These are phyloP conservation scores for Populus ilicifolia DNA, from an alignment of 345 rosid genomes.

Conservation along the genomic window DNA sequence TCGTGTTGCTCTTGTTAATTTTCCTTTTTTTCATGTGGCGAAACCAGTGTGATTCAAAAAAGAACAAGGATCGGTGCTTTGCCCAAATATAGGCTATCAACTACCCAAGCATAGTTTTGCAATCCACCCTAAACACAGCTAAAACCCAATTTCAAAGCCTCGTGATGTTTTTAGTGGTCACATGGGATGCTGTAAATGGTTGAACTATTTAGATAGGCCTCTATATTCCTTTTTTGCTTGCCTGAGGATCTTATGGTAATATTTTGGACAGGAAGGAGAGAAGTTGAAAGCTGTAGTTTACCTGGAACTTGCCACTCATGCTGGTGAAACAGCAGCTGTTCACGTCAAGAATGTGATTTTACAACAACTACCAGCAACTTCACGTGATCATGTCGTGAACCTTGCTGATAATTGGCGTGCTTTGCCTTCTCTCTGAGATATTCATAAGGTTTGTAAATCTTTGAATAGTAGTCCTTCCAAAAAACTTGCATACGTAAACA, in stretches of 20 bases:
- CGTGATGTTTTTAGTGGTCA: neutral
- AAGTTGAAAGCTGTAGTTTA: slow-evolving; percentile 70
- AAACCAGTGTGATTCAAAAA: neutral
- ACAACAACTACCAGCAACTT: slow-evolving; percentile 58
- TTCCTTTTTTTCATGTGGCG: neutral
- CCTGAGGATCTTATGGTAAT: slow-evolving; percentile 1
- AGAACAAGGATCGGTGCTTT: neutral
- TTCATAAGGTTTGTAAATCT: neutral
- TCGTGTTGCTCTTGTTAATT: neutral
- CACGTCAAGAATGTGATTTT: slow-evolving; percentile 67
- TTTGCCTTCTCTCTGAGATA: slow-evolving; percentile 17
- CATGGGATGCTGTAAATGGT: neutral
- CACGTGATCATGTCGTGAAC: slow-evolving; percentile 45
- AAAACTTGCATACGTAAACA: neutral
- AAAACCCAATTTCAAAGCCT: neutral
- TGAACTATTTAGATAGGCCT: neutral
- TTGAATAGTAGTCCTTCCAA: neutral
- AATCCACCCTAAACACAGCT: neutral
- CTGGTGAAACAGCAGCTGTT: slow-evolving; percentile 72
- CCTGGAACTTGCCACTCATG: slow-evolving; percentile 84
- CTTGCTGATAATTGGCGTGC: slow-evolving; percentile 61
- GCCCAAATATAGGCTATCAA: neutral
- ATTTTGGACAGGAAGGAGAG: slow-evolving; percentile 64
- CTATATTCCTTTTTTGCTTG: neutral
- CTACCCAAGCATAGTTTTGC: neutral